A percentile compares a stretch with the other conserved stretches of the same genome.
Conservation (phyloP, 768 basidiomycete species). For the Suillus cothurnatus region DNA sequence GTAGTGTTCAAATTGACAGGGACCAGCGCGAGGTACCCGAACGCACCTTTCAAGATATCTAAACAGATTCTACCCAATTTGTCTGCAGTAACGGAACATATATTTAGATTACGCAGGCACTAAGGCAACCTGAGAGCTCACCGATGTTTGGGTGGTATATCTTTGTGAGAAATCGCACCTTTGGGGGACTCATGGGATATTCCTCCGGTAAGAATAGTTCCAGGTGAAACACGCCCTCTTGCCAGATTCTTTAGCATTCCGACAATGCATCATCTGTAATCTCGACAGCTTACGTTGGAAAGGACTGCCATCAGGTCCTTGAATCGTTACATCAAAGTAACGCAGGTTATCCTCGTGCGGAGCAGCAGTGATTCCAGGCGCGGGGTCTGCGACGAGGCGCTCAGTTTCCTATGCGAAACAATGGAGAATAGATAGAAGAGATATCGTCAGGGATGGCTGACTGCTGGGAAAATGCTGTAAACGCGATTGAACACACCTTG, state of each 20-base stretch:
- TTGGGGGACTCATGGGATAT: constrained; percentile 99
- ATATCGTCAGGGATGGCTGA: constrained; percentile 20
- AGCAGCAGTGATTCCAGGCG: constrained; percentile 92
- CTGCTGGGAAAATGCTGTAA: constrained; percentile 12
- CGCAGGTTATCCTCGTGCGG: constrained; percentile 98
- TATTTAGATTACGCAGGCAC: constrained; percentile 1
- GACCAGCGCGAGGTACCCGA: not conserved
- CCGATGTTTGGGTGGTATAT: constrained; percentile 99
- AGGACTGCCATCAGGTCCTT: constrained; percentile 93
- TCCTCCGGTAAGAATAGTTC: constrained; percentile 98
- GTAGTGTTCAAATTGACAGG: not conserved
- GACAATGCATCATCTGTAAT: constrained; percentile 3
- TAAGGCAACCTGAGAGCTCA: constrained; percentile 42
- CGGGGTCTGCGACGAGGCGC: constrained; percentile 92
- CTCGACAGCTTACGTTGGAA: constrained; percentile 70
- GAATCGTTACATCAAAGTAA: constrained; percentile 97
- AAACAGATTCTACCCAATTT: constrained; percentile 98
- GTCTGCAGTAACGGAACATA: constrained; percentile 50
- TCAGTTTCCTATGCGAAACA: constrained; percentile 83
- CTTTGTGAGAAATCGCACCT: constrained; percentile 96
- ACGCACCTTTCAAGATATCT: constrained; percentile 92
- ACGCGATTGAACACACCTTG: constrained; percentile 42
- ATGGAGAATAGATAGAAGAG: constrained; percentile 16
- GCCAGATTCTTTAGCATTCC: constrained; percentile 9
- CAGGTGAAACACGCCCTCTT: constrained; percentile 92